phyloP scores from a whole-genome alignment of 1,284 basidiomycete species.

The Golubevia sp. region DNA sequence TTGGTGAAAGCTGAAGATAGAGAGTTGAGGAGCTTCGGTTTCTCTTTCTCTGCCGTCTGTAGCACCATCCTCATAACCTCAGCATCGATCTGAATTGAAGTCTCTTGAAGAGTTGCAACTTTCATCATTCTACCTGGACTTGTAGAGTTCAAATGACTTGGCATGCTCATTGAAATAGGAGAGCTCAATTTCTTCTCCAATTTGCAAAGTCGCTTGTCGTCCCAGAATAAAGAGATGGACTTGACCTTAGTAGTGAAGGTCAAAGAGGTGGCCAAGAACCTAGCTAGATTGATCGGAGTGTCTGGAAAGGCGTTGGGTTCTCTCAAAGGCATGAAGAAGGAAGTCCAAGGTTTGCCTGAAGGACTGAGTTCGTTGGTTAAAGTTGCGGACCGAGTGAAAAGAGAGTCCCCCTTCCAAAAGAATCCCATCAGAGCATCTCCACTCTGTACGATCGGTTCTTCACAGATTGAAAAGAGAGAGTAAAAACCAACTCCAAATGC shows the following conservation, averaged over 20 bases:
- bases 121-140: conserved; percentile 70
- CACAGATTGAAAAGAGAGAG: conserved; percentile 66
- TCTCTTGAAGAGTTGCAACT: conserved; percentile 71
- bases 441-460: conserved; percentile 89
- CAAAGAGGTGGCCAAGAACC: conserved; percentile 88
- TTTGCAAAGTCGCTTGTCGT: conserved; percentile 76
- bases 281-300: conserved; percentile 78
- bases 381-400: conserved; percentile 25
- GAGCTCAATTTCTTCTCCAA: conserved; percentile 74
- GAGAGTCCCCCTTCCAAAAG: conserved; percentile 76
- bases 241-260: conserved; percentile 87
- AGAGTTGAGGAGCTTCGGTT: conserved; percentile 60
- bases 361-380: neutral
- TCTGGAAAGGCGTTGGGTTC: conserved; percentile 81
- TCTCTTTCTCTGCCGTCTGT: conserved; percentile 73
- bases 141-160: conserved; percentile 65
- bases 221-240: conserved; percentile 68
- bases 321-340: conserved; percentile 86
- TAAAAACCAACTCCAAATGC: conserved; percentile 66
- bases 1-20: conserved; percentile 42
- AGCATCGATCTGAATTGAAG: conserved; percentile 78
- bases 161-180: conserved; percentile 69
- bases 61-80: conserved; percentile 78
- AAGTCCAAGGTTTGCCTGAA: conserved; percentile 72
- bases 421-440: conserved; percentile 86